Evolutionary conservation across 768 basidiomycete genomes (phyloP), one percentile per base, ranked within the genome.

Genomic region (Pleurotus sapidus): DNA sequence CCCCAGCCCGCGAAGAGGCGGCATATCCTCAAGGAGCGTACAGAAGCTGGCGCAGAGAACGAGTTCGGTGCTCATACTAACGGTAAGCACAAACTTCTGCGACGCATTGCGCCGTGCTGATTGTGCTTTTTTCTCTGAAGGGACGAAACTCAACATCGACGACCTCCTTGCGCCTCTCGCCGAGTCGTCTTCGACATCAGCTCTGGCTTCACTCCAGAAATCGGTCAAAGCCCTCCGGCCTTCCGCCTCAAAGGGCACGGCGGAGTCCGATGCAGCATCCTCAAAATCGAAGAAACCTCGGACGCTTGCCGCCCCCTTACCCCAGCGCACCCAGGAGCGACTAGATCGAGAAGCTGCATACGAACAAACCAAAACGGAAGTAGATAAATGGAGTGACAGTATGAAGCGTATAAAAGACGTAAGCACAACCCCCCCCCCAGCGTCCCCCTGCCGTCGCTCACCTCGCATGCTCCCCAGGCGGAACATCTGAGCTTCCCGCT

Each of bases 351-450:
- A 93, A 67, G 96, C 95, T 5, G 96, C 96, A 0, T 97, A 96
- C 67, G 94, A 95, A 64, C 83, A 91, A 71, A 98, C 95, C 3
- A 93, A 92, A 67, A 81, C 84, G 60, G 95, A 98, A 69, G 89
- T 96, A 1, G 85, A 91, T 60, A 97, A 96, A 75, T 98, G 96
- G 96, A 84, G 84, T 25, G 86, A 84, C 4, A 91, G 93, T 3
- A 96, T 98, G 89, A 91, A 90, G 70, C 82, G 84, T 17, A 94
- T 99, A 62, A 88, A 88, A 61, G 93, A 98, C 75, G 92, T 90
- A 47, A 54, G 77, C 46, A 5, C 48, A 58, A 20, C 3, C 20
- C 20, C 20, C n/a, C 20, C 20, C 20, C 3, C 20, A 20, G 20
- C 20, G 20, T 20, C 3, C 20, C 20, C 20, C 20, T 20, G 20